Conservation (phyloP, 352 stramenopile species). For the Phytophthora quininea region DNA sequence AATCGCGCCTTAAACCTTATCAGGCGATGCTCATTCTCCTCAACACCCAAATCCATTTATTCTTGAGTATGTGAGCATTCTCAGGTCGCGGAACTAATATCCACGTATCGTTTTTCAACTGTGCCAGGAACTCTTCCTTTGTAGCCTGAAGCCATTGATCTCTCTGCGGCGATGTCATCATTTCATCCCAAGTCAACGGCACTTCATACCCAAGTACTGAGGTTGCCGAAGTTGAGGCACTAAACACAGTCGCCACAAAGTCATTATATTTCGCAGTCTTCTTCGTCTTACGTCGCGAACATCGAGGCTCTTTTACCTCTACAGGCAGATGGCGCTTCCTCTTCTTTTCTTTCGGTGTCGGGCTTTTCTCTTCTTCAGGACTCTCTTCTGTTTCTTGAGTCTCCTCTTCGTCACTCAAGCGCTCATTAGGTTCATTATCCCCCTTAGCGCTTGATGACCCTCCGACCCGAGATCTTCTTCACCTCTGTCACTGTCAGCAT, state of each 20-base stretch:
- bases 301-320: constrained; percentile 9
- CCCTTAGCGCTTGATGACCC: not conserved
- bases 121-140: constrained; percentile 11
- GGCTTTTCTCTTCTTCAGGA: constrained; percentile 16
- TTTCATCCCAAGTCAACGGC: constrained; percentile 9
- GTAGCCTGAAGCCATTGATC: constrained; percentile 10
- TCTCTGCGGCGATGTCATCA: constrained; percentile 8
- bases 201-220: constrained; percentile 7
- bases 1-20: constrained; percentile 13
- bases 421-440: not conserved
- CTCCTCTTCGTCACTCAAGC: not conserved
- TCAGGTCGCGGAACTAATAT: constrained; percentile 8
- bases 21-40: constrained; percentile 13
- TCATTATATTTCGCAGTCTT: constrained; percentile 5
- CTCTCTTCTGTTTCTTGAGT: constrained; percentile 12
- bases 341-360: not conserved
- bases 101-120: constrained; percentile 19
- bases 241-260: constrained; percentile 9
- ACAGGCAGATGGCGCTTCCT: constrained; percentile 11
- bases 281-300: constrained; percentile 1
- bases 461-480: not conserved
- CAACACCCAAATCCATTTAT: constrained; percentile 14
- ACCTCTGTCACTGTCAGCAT: too few species aligned
- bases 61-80: constrained; percentile 13
- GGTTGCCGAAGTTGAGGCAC: constrained; percentile 9